These are phyloP conservation scores for Plasmodium vinckei DNA, from an alignment of 169 alveolate genomes.

Conservation along the genomic window DNA sequence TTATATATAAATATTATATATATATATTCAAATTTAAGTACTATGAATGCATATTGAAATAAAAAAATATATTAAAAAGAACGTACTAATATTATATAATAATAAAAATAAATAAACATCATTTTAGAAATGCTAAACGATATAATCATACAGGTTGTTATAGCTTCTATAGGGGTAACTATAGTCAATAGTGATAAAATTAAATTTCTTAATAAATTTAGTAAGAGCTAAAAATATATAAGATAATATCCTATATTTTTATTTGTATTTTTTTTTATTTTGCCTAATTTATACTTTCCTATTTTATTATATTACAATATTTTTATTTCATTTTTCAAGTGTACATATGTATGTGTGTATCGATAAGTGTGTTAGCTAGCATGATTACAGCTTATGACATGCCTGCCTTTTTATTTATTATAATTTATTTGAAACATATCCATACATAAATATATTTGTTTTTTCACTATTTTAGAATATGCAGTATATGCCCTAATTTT, in stretches of 20 bases:
- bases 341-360: no score
- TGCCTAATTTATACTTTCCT: not conserved
- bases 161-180: slow-evolving; percentile 68
- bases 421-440: not conserved
- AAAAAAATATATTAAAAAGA: no score
- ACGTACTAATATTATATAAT: not conserved
- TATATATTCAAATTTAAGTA: no score
- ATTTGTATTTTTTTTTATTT: not conserved
- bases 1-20: no score
- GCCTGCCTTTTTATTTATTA: no score
- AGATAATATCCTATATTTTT: not conserved
- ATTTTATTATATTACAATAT: not conserved
- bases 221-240: slow-evolving; percentile 14
- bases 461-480: slow-evolving; percentile 19
- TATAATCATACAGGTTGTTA: slow-evolving; percentile 56
- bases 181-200: slow-evolving; percentile 71
- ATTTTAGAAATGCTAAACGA: slow-evolving; percentile 72
- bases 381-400: no score
- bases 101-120: not conserved
- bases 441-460: not conserved
- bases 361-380: no score
- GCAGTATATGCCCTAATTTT: slow-evolving; percentile 52
- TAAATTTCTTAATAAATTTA: slow-evolving; percentile 63
- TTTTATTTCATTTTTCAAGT: no score
- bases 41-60: no score